These are phyloP conservation scores for Lactarius indigo DNA, from an alignment of 768 basidiomycete genomes.

Conservation along the genomic window DNA sequence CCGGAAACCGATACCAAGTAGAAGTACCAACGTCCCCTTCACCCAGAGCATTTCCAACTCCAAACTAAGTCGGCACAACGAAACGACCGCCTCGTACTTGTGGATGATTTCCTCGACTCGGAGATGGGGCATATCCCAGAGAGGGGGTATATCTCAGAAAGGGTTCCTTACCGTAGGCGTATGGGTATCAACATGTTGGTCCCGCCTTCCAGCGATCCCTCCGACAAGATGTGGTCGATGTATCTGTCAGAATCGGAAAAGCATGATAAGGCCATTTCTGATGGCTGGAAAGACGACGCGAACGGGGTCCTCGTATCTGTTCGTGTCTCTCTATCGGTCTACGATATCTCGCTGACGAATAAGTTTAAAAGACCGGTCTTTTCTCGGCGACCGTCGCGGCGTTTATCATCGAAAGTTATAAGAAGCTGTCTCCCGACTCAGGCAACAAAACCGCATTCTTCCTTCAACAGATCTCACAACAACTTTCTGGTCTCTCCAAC, in stretches of 20 bases:
- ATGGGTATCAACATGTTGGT: not conserved
- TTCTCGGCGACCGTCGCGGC: slow-evolving; percentile 27
- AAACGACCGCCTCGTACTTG: not conserved
- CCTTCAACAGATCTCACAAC: slow-evolving; percentile 13
- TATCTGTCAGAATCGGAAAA: slow-evolving; percentile 10
- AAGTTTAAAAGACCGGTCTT: slow-evolving; percentile 23
- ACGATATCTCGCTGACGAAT: not conserved
- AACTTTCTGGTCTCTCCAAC: slow-evolving; percentile 4
- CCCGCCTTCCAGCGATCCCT: not conserved
- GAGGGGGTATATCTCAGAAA: not conserved
- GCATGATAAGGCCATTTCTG: slow-evolving; percentile 1
- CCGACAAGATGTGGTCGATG: slow-evolving; percentile 16
- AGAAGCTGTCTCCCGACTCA: not conserved
- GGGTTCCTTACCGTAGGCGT: not conserved
- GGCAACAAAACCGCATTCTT: slow-evolving; percentile 8
- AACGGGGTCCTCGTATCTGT: not conserved
- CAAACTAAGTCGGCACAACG: not conserved
- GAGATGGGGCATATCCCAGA: not conserved
- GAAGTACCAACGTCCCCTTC: not conserved
- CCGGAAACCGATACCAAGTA: not conserved
- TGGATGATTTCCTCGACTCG: not conserved
- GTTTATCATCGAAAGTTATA: slow-evolving; percentile 12
- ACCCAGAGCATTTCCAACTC: not conserved
- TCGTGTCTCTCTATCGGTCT: not conserved
- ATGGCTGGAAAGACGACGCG: not conserved